These are phyloP conservation scores for Cadophora malorum DNA, from an alignment of 2,329 filamentous ascomycete genomes.

Conservation along the genomic window DNA sequence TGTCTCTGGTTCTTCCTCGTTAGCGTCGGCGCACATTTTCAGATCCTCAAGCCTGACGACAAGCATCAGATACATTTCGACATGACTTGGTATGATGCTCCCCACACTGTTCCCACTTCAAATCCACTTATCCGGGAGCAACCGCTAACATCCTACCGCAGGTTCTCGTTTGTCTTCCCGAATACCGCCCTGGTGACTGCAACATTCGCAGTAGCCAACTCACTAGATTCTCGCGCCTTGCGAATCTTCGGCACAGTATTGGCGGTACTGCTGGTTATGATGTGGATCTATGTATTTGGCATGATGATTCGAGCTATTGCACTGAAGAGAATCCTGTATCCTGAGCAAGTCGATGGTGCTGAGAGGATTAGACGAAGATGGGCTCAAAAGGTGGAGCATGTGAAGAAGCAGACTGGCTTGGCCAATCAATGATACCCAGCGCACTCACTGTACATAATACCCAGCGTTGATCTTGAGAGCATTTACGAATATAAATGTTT, in stretches of 20 bases:
- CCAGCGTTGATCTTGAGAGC: too few relatives aligned
- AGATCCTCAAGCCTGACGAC: conserved; percentile 59
- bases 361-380: conserved; percentile 28
- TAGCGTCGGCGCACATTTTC: conserved; percentile 76
- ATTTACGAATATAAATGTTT: too few relatives aligned
- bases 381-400: conserved; percentile 14
- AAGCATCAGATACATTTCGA: conserved; percentile 71
- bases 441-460: too few relatives aligned
- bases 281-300: conserved; percentile 71
- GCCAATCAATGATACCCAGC: too few relatives aligned
- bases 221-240: conserved; percentile 65
- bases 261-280: conserved; percentile 67
- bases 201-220: conserved; percentile 72
- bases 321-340: conserved; percentile 75
- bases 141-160: conserved; percentile 63
- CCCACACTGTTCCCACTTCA: too few relatives aligned
- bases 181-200: conserved; percentile 61
- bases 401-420: background rate
- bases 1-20: conserved; percentile 86
- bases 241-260: conserved; percentile 72
- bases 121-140: too few relatives aligned
- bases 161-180: conserved; percentile 66
- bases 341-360: conserved; percentile 50
- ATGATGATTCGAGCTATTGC: conserved; percentile 75
- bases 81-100: conserved; percentile 92